These are phyloP conservation scores for Russula brevipes DNA, from an alignment of 768 basidiomycete genomes.

Conservation along the genomic window DNA sequence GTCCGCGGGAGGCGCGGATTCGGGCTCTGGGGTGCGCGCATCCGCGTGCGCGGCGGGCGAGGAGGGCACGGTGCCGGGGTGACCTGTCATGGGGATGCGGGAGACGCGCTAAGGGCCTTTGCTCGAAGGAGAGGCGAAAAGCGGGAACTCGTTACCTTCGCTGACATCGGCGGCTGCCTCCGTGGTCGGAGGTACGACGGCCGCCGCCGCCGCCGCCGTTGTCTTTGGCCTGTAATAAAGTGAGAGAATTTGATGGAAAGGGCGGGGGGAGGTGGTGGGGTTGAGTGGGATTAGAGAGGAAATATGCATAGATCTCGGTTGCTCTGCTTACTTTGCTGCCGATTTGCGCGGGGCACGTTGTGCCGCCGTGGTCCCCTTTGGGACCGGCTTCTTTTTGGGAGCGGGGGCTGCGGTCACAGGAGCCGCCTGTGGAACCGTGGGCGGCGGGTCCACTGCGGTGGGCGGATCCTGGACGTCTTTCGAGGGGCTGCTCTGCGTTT, in stretches of 20 bases:
- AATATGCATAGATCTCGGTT: too few species aligned
- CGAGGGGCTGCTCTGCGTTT: not conserved
- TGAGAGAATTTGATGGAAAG: not conserved
- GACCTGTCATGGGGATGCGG: constrained; percentile 14
- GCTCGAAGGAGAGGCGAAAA: not conserved
- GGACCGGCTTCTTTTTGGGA: constrained; percentile 29
- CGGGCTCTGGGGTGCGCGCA: constrained; percentile 17
- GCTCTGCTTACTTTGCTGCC: constrained; percentile 28
- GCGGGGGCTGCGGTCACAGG: constrained; percentile 10
- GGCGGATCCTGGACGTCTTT: constrained; percentile 10
- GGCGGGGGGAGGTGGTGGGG: not conserved
- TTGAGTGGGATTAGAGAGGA: not conserved
- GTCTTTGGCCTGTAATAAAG: not conserved
- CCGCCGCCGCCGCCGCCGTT: not conserved
- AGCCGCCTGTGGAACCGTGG: constrained; percentile 15
- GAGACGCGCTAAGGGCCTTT: too few species aligned
- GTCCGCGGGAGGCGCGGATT: not conserved
- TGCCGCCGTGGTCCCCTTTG: constrained; percentile 27
- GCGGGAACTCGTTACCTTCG: constrained; percentile 2
- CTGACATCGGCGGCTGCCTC: constrained; percentile 11
- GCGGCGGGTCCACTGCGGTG: not conserved
- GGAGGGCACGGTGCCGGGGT: constrained; percentile 26
- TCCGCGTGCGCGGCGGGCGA: constrained; percentile 16
- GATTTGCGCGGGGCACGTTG: constrained; percentile 33
- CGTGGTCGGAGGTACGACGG: constrained; percentile 1